A percentile compares a stretch with the other conserved stretches of the same genome.
Conservation (phyloP, 371 early-diverging fungal species). For the Cokeromyces recurvatus region DNA sequence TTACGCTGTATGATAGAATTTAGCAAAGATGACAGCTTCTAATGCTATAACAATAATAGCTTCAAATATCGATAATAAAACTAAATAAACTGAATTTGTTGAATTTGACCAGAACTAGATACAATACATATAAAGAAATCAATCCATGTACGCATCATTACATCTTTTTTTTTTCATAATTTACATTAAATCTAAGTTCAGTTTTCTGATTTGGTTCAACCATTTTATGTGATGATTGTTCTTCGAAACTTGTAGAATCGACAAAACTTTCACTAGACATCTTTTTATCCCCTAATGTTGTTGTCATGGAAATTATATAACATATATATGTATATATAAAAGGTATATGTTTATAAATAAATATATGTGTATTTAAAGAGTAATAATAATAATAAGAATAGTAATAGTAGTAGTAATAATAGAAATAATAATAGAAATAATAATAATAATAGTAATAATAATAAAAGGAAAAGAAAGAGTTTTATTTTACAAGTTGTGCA, state of each 20-base stretch:
- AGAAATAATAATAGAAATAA: too few relatives aligned
- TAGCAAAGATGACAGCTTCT: constrained; percentile 57
- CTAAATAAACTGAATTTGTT: constrained; percentile 38
- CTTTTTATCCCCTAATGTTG: neutral
- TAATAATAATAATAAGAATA: neutral
- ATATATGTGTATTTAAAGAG: neutral
- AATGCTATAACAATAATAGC: constrained; percentile 66
- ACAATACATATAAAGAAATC: neutral
- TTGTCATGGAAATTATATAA: neutral
- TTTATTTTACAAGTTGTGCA: too few relatives aligned
- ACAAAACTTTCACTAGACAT: constrained; percentile 16
- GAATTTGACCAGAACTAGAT: constrained; percentile 36
- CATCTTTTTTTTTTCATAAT: neutral
- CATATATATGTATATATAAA: neutral
- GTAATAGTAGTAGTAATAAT: neutral
- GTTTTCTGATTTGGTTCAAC: constrained; percentile 19
- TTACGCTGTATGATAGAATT: constrained; percentile 43
- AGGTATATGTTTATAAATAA: neutral
- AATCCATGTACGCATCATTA: neutral
- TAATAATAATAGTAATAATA: too few relatives aligned
- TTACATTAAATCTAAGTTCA: constrained; percentile 16
- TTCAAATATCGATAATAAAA: constrained; percentile 51
- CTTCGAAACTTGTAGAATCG: constrained; percentile 5
- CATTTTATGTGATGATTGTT: constrained; percentile 22
- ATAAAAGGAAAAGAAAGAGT: too few relatives aligned